phyloP scores from a whole-genome alignment of 805 yeast genomes.

The Yamadazyma sp. region DNA sequence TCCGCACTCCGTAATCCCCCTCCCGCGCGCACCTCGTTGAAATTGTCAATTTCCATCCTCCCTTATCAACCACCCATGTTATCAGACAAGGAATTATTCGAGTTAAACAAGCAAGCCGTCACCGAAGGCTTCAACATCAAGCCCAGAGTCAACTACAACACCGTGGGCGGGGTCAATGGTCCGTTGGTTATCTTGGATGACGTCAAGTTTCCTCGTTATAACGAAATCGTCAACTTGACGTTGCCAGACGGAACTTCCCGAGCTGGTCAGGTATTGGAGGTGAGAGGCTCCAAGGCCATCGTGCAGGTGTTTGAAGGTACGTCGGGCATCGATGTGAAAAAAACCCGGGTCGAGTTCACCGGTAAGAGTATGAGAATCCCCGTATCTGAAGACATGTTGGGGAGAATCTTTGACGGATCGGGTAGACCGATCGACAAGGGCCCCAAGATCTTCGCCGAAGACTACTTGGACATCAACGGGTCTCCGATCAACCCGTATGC shows the following conservation, averaged over 20 bases:
- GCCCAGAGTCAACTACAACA: conserved; percentile 90
- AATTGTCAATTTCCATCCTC: conserved; percentile 2
- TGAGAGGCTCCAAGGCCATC: conserved; percentile 93
- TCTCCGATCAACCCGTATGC: conserved; percentile 98
- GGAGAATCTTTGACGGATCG: conserved; percentile 98
- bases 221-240: conserved; percentile 95
- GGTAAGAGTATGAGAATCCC: conserved; percentile 92
- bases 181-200: conserved; percentile 77
- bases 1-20: neutral
- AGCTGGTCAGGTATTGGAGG: conserved; percentile 98
- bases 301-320: conserved; percentile 99
- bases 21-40: conserved; percentile 3
- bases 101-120: conserved; percentile 87
- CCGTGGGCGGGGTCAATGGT: conserved; percentile 98
- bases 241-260: conserved; percentile 92
- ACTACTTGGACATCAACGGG: conserved; percentile 96
- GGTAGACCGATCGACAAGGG: conserved; percentile 99
- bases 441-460: conserved; percentile 98
- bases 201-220: conserved; percentile 64
- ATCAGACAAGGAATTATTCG: conserved; percentile 50
- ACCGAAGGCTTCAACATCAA: conserved; percentile 87
- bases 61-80: conserved; percentile 26
- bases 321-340: conserved; percentile 96
- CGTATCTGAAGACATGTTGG: conserved; percentile 95
- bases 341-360: conserved; percentile 95